These are phyloP conservation scores for Alternaria solani DNA, from an alignment of 2,329 filamentous ascomycete species.

Conservation along the genomic window DNA sequence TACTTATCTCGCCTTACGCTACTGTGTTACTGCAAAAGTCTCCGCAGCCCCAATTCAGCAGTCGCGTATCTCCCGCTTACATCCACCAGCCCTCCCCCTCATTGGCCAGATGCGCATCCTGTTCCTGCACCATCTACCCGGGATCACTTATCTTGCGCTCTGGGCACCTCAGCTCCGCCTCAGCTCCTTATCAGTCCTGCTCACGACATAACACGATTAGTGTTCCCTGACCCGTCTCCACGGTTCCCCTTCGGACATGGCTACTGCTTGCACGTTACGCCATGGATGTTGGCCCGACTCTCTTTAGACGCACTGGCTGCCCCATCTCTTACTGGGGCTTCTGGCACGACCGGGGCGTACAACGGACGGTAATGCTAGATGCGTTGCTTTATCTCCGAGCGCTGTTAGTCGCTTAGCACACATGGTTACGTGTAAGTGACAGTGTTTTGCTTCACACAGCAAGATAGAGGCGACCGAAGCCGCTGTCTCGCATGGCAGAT, in stretches of 20 bases:
- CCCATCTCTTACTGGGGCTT: not conserved
- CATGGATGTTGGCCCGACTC: not conserved
- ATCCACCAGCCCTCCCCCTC: constrained; percentile 6
- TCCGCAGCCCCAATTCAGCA: constrained; percentile 6
- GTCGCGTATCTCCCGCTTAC: constrained; percentile 16
- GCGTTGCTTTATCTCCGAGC: constrained; percentile 13
- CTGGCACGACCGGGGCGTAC: not conserved
- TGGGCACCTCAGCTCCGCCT: not conserved
- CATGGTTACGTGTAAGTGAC: constrained; percentile 19
- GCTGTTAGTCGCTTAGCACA: constrained; percentile 26
- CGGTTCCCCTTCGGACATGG: constrained; percentile 13
- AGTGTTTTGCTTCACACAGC: constrained; percentile 2
- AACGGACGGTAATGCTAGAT: not conserved
- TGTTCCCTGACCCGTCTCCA: constrained; percentile 14
- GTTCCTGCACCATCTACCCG: constrained; percentile 17
- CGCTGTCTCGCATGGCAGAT: not conserved
- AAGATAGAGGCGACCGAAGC: constrained; percentile 21
- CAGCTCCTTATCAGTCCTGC: constrained; percentile 21
- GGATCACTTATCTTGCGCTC: constrained; percentile 14
- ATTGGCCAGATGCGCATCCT: constrained; percentile 16
- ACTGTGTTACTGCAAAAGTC: constrained; percentile 17
- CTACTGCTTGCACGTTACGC: not conserved
- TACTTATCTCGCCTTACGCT: constrained; percentile 22
- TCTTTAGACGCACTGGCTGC: not conserved
- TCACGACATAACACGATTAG: constrained; percentile 13